phyloP scores from a whole-genome alignment of 2,329 filamentous ascomycete species.

The Diaporthe citriasiana region DNA sequence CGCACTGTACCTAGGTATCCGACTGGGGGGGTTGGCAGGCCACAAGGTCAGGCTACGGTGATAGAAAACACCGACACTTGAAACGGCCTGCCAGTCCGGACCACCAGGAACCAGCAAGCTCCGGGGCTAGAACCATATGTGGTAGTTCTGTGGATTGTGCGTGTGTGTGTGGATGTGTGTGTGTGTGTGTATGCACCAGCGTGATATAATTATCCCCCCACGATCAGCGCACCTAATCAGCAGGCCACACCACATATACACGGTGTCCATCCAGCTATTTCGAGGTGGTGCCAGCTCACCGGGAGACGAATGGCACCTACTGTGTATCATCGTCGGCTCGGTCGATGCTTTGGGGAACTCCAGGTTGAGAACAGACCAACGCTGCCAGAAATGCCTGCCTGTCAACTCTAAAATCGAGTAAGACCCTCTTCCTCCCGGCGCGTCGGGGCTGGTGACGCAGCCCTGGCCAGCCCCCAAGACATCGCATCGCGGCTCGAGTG shows the following conservation, averaged over 20 bases:
- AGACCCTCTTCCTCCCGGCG: conserved; percentile 20
- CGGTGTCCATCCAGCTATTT: conserved; percentile 4
- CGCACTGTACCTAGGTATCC: conserved; percentile 10
- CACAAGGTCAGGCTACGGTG: not conserved
- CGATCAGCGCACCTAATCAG: conserved; percentile 1
- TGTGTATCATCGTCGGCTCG: conserved; percentile 23
- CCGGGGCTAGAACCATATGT: conserved; percentile 18
- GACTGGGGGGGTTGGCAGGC: not conserved
- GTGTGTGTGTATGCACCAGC: conserved; percentile 11
- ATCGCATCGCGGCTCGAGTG: conserved; percentile 30
- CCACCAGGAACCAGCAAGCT: conserved; percentile 21
- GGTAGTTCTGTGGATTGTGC: not conserved
- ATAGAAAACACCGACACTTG: conserved; percentile 22
- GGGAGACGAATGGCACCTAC: conserved; percentile 30
- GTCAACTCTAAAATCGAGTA: conserved; percentile 22
- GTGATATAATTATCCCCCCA: conserved; percentile 13
- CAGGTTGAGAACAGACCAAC: conserved; percentile 9
- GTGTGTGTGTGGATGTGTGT: not conserved
- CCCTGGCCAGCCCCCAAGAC: conserved; percentile 33
- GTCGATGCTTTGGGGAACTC: conserved; percentile 27
- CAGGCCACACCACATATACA: not conserved
- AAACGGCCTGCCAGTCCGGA: conserved; percentile 29
- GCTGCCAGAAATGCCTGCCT: conserved; percentile 10
- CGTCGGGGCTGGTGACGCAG: conserved; percentile 28
- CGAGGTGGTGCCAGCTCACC: conserved; percentile 11